Base-by-base conservation (phyloP, 163 green algal genomes). In the Smithsoniella earleae region DNA sequence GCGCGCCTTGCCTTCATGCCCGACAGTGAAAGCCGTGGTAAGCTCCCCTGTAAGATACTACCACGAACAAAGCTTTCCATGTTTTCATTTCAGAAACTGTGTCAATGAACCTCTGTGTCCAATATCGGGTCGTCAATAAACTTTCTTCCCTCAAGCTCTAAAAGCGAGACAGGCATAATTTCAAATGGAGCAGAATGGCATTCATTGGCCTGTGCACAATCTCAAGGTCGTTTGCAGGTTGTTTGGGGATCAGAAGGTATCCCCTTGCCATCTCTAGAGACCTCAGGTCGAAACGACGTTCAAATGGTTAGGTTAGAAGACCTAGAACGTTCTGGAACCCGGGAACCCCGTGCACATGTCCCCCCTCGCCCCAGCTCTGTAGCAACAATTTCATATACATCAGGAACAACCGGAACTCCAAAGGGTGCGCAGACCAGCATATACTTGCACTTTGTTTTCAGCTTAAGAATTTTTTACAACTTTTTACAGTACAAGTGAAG, bases 341-440 rank as follows among this genome's bases (percentile, higher is more conserved):
- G 83, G 52, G 82, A 93, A 74, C 86, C 88, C 16, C 78, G 81
- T 2, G 80, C 91, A 2, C 89, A 95, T 82, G 76, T 87, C 33
- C 87, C 91, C 10, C 91, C 91, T 1, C 78, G 79, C 40, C 87
- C 90, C 3, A 76, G 74, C 27, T 90, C 96, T 77, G 65, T 92
- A 0, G 89, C 88, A 34, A 90, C 87, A 18, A 91, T 99, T 43
- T 97, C 89, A 82, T 99, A 98, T 87, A 99, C 94, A 22, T 89
- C 74, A 46, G 94, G 94, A 36, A 99, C 94, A 30, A 99, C 94
- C 1, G 94, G 94, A 28, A 84, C 89, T 36, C 94, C 94, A 49
- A 99, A 99, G 82, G 93, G 88, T 85, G 52, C 16, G 78, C 55
- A 25, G 64, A 55, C 28, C 30, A 74, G 5, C n/a, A n/a, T n/a